Base-by-base conservation (phyloP, 2,329 filamentous ascomycete species). In the Nigrospora sphaerica region DNA sequence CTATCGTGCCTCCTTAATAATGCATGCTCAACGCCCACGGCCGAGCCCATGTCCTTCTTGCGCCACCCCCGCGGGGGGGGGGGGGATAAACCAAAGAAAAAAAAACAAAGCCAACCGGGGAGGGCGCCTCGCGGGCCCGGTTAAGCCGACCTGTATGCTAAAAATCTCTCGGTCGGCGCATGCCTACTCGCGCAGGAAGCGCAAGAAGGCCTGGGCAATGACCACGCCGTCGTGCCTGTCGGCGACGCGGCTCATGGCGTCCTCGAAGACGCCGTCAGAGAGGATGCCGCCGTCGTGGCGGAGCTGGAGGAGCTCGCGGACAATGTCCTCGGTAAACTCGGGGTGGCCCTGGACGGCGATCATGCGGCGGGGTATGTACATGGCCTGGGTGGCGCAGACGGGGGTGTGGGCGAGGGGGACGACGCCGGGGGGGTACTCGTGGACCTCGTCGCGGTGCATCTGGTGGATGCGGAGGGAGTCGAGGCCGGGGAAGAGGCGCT, bases 301-400 rank as follows among this genome's bases (percentile, higher is more conserved):
- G 49, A 75, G 68, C 49, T 77, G 72, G 46, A 92, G 65, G 34
- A 95, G 66, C 62, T 88, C 83, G 16, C 68, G 71, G 56, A 90
- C 78, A 53, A 95, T 90, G 14, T 81, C 75, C 49, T 75, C 73
- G 4, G 75, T 86, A 62, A 92, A 93, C 64, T 95, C 90, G 1
- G 89, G 90, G 63, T 95, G 89, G 6, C 88, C 89, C 69, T 95
- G 89, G 1, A 95, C 79, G 0, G 87, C 83, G 50, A 95, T 83
- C 49, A 87, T 71, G 33, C 75, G 75, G 37, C 75, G 71, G 10
- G 82, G 78, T 17, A 74, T 65, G 61, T 93, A 86, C 78, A 95
- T 88, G 50, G 83, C 86, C 64, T 95, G 89, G n/a, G 89, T 81
- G 11, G 74, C 68, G 67, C 89, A 95, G 39, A 73, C 67, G 4